Evolutionary conservation across 2,329 filamentous ascomycete species (phyloP).

Genomic region (Phoma sp.): DNA sequence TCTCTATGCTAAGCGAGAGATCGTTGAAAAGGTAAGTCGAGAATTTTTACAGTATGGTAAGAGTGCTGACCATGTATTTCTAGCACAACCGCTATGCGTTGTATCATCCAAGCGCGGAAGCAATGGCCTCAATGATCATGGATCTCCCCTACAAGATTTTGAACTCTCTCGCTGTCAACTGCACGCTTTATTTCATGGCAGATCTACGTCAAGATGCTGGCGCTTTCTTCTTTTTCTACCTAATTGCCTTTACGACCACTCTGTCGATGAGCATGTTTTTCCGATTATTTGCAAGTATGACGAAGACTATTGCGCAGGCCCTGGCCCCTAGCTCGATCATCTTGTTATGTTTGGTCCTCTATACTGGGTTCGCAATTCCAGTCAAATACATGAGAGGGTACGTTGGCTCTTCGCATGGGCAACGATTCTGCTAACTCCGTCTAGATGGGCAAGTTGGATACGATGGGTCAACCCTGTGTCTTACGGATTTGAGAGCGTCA

Average conservation of each 20-base stretch:
- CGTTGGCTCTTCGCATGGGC: not conserved
- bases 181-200: slow-evolving; percentile 82
- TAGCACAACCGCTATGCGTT: slow-evolving; percentile 80
- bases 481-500: slow-evolving; percentile 77
- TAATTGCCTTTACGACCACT: slow-evolving; percentile 62
- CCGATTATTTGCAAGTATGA: slow-evolving; percentile 74
- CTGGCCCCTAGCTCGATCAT: slow-evolving; percentile 60
- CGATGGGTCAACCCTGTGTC: slow-evolving; percentile 78
- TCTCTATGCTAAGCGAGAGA: slow-evolving; percentile 81
- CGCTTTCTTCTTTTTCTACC: slow-evolving; percentile 80
- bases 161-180: slow-evolving; percentile 74
- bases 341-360: slow-evolving; percentile 66
- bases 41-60: not conserved
- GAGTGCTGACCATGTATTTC: not conserved
- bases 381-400: slow-evolving; percentile 60
- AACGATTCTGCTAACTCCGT: not conserved
- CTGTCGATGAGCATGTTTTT: slow-evolving; percentile 84
- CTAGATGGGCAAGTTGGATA: slow-evolving; percentile 46
- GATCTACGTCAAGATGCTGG: slow-evolving; percentile 73
- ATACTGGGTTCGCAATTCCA: slow-evolving; percentile 71
- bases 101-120: slow-evolving; percentile 87
- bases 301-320: slow-evolving; percentile 66
- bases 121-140: slow-evolving; percentile 77
- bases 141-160: slow-evolving; percentile 77
- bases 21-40: slow-evolving; percentile 72